Conservation (phyloP, 2,329 filamentous ascomycete genomes). For the Xylogone sp. region DNA sequence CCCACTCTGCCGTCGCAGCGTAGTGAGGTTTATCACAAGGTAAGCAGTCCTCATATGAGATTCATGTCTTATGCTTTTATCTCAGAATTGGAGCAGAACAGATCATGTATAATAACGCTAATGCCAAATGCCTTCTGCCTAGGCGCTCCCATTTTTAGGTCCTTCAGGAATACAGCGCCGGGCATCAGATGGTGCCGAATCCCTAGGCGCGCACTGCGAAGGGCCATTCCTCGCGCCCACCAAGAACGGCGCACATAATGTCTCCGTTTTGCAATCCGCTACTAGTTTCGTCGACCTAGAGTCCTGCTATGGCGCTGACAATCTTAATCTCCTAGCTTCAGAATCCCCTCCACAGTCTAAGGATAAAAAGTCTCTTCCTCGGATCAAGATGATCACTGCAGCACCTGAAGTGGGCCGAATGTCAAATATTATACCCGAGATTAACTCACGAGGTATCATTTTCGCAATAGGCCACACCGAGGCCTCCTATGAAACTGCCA, state of each 20-base stretch:
- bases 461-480: not conserved
- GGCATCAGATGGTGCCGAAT: conserved; percentile 37
- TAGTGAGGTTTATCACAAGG: not conserved
- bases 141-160: conserved; percentile 38
- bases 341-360: too few relatives aligned
- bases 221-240: conserved; percentile 45
- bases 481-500: conserved; percentile 25
- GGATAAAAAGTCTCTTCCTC: not conserved
- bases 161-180: conserved; percentile 27
- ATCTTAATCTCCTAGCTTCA: too few relatives aligned
- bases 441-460: not conserved
- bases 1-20: not conserved
- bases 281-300: not conserved
- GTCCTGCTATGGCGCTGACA: not conserved
- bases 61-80: not conserved
- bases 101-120: too few relatives aligned
- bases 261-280: conserved; percentile 35
- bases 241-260: conserved; percentile 50
- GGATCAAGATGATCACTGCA: not conserved
- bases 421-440: not conserved
- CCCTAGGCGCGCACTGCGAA: conserved; percentile 49
- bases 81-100: too few relatives aligned
- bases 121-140: too few relatives aligned
- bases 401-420: not conserved
- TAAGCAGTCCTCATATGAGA: not conserved